Evolutionary conservation across 768 basidiomycete genomes (phyloP).

Genomic region (Tulasnella sp.): DNA sequence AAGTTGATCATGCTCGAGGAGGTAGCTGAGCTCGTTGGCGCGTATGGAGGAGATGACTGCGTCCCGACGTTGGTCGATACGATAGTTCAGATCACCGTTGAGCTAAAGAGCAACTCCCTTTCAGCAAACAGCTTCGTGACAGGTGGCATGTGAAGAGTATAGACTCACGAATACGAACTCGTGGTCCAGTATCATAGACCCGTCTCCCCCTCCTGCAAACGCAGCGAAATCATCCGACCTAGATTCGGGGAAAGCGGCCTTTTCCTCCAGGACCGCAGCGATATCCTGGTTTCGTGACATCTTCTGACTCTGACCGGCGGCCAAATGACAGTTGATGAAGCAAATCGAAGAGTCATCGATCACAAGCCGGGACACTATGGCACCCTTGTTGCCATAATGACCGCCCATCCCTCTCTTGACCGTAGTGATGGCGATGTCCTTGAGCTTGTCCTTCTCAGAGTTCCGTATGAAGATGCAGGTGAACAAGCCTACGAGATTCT

Average conservation of each 20-base stretch:
- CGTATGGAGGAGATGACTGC: slow-evolving; percentile 59
- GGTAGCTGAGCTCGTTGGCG: slow-evolving; percentile 48
- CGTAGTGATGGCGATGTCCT: slow-evolving; percentile 62
- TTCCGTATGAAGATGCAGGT: slow-evolving; percentile 64
- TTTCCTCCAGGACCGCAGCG: slow-evolving; percentile 76
- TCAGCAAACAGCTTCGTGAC: slow-evolving; percentile 14
- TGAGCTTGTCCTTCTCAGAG: slow-evolving; percentile 44
- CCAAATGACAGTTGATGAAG: slow-evolving; percentile 94
- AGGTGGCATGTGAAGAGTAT: background rate
- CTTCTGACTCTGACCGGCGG: slow-evolving; percentile 81
- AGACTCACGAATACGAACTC: slow-evolving; percentile 84
- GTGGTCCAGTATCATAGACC: slow-evolving; percentile 87
- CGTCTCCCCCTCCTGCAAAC: slow-evolving; percentile 86
- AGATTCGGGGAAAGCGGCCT: slow-evolving; percentile 45
- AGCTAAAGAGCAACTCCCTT: slow-evolving; percentile 34
- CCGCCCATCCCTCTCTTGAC: slow-evolving; percentile 91
- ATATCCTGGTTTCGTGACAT: slow-evolving; percentile 79
- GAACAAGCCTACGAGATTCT: slow-evolving; percentile 85
- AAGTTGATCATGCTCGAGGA: slow-evolving; percentile 77
- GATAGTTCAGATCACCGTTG: slow-evolving; percentile 94
- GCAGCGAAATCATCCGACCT: slow-evolving; percentile 40
- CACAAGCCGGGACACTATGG: slow-evolving; percentile 78
- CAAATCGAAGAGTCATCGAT: slow-evolving; percentile 89
- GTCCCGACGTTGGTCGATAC: slow-evolving; percentile 87
- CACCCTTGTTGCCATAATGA: slow-evolving; percentile 93